These are phyloP conservation scores for Amanita brunnescens DNA, from an alignment of 768 basidiomycete species.

Conservation along the genomic window DNA sequence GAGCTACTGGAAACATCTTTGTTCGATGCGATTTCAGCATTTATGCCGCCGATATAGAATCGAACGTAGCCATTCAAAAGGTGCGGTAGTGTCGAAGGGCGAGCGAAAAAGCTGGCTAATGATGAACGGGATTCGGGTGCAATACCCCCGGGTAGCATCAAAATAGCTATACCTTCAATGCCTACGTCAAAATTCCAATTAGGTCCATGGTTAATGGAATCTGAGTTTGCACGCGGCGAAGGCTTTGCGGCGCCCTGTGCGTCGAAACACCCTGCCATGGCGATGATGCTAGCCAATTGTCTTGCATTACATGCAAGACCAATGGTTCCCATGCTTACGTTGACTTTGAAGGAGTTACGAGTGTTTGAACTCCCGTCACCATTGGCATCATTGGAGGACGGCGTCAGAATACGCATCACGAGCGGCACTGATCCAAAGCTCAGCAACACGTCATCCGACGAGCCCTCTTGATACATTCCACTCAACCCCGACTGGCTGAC, in stretches of 20 bases:
- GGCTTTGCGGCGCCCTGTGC: background rate
- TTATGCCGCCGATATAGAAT: constrained; percentile 36
- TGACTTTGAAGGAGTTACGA: background rate
- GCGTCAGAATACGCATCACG: constrained; percentile 43
- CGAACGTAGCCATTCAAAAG: constrained; percentile 45
- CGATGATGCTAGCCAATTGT: constrained; percentile 4
- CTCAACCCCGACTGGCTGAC: background rate
- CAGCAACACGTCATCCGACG: constrained; percentile 36
- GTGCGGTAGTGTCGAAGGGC: constrained; percentile 50
- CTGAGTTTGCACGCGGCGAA: background rate
- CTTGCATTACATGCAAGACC: background rate
- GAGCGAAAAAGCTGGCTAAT: constrained; percentile 38
- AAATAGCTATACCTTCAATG: constrained; percentile 33
- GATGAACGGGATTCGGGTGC: constrained; percentile 7
- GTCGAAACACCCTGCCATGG: background rate
- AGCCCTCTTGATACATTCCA: background rate
- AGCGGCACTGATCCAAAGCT: constrained; percentile 61
- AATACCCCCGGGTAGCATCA: constrained; percentile 34
- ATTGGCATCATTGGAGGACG: constrained; percentile 19
- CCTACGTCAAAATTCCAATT: constrained; percentile 9
- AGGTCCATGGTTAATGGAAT: constrained; percentile 6
- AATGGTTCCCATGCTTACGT: background rate
- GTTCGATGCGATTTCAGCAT: background rate
- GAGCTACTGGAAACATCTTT: background rate
- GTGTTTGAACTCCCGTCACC: background rate